Evolutionary conservation across 2,329 filamentous ascomycete genomes (phyloP), one percentile per base, ranked within the genome.

Genomic region (Arachnomyces sp.): DNA sequence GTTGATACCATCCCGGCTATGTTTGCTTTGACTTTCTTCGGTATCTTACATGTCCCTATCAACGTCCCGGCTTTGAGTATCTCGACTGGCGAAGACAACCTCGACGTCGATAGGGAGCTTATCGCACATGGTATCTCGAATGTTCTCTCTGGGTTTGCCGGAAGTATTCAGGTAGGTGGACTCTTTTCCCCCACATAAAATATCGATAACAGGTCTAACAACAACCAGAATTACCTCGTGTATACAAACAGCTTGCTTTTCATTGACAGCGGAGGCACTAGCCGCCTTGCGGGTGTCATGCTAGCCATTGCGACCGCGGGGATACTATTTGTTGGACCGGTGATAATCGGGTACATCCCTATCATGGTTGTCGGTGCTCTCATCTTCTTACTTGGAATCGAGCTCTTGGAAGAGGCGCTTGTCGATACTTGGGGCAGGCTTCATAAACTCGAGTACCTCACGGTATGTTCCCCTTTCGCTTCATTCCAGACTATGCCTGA

Each of bases 211-310:
- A 25, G 36, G 34, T 53, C 61, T 59, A 45, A 64, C 45, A 15
- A 11, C 2, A n/a, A 28, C n/a, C 75, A 93, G 63, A 98, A 98
- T 61, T 98, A 98, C 56, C 75, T 98, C 2, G 92, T 98, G 1
- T 98, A 96, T 55, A 90, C 90, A 43, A 98, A 98, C 59, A 95
- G 88, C 47, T 77, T 95, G n/a, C 80, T 98, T 42, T 96, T 98
- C 63, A 94, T 96, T 59, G 80, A 85, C 17, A 94, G 88, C 34
- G 92, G 92, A 12, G 92, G 90, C 14, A 80, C 93, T 57, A 89
- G 80, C 53, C 81, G 92, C 36, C 68, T 94, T 33, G 92, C 89
- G 7, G 92, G 92, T 3, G 74, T 89, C 17, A 77, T 95, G 69
- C 74, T 98, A 37, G 92, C 92, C 1, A 66, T 74, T 15, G 77